Evolutionary conservation across 129 eudicot genomes (phyloP), one percentile per base, ranked within the genome.

Genomic region (Silybum marianum): DNA sequence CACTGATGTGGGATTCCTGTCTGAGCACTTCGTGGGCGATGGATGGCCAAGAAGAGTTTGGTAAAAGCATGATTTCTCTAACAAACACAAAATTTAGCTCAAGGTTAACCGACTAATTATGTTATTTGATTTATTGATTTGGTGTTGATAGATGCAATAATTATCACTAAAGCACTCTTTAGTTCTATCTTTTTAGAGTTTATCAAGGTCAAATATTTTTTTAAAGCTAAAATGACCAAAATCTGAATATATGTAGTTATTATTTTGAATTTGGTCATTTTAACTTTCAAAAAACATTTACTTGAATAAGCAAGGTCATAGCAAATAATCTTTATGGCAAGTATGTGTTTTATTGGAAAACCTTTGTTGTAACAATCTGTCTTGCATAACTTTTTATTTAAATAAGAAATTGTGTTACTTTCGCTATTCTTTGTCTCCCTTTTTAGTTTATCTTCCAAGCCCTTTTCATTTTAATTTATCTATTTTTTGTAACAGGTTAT

Each of bases 1-100:
- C 85, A 82, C 84, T 90, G 19, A 67, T 86, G 38, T 92, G 95
- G 97, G 92, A 87, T 79, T 85, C 71, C 28, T 82, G 69, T 83
- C 75, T 86, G 40, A 82, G 81, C 78, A 48, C 84, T 23, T 72
- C 90, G 58, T 92, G 94, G 97, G 71, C 72, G 78, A 65, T 81
- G 81, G 80, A 77, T 81, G 78, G 87, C 72, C 88, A 86, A 73
- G 90, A 89, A 23, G 91, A 87, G 73, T 76, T 74, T 25, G 74
- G 67, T 38, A 67, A 60, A 77, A 77, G 38, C 51, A 74, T 44
- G 25, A 70, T 86, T 78, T 69, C 76, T 12, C 79, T 82, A 70
- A 71, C 75, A 25, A 76, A 36, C 78, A 65, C 75, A 69, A 77
- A 74, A 24, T 75, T 78, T 80, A 79, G 83, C 39, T 51, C 80